Evolutionary conservation across 1,139 yeast genomes (phyloP), one percentile per base, ranked within the genome.

Genomic region (Suhomyces chickasaworum): DNA sequence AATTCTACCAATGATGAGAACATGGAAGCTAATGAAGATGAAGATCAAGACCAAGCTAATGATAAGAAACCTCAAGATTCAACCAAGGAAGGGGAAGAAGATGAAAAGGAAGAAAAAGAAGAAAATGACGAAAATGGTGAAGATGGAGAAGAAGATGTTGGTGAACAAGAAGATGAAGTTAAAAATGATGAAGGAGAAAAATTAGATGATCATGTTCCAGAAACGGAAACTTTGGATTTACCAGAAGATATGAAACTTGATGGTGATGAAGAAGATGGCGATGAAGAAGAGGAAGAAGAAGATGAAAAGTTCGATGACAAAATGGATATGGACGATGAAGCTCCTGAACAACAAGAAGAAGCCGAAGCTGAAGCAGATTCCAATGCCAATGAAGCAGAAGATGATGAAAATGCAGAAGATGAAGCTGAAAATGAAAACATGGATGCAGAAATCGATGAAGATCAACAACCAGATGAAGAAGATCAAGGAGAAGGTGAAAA

Each of bases 221-320:
- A 89, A 61, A 78, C 84, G 13, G 97, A 89, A 50, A 83, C 89
- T 4, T 70, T 89, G 55, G 95, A 88, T 32, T 71, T 89, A 33
- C 96, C 96, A 0, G 98, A 91, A 36, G 95, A 90, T 53, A 80
- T 91, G 74, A 81, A 89, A 53, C 73, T 89, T 37, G 96, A 89
- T 60, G 82, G 82, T 13, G 87, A 76, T 35, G 83, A 78, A 21
- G 88, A 82, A n/a, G 80, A 74, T 2, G 79, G 73, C 1, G 73
- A 68, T 0, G 74, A 66, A 2, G 73, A 66, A 1, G 69, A 65
- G 7, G 63, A 57, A 17, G 66, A 60, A n/a, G 71, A 68, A 10
- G 64, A 56, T n/a, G 41, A 30, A 17, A 63, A 61, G 9, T 50
- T 54, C 21, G 63, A 63, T 22, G 72, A 69, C 48, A 66, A 65